Percentiles rank a stretch among this genome's conserved stretches.
Conservation (phyloP, 106 monocot species). For the Alisma plantagoaquatica region DNA sequence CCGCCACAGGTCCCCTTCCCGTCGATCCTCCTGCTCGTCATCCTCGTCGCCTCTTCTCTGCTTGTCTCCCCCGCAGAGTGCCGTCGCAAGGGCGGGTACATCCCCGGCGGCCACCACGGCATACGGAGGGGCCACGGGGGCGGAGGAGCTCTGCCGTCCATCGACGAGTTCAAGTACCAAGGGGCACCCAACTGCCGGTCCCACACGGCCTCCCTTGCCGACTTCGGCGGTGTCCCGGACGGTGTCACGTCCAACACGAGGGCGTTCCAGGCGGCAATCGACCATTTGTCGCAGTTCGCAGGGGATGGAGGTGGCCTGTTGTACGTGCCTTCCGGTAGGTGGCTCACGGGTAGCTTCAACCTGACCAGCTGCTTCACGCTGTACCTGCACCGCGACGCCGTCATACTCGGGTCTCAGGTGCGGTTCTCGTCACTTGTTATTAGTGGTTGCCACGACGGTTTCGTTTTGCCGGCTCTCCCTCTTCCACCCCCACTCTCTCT, state of each 20-base stretch:
- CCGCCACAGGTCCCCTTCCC: too few species aligned
- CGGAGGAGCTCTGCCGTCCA: too few species aligned
- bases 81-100: too few species aligned
- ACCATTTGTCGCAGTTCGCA: conserved; percentile 21
- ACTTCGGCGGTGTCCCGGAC: conserved; percentile 77
- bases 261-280: conserved; percentile 43
- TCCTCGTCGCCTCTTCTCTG: too few species aligned
- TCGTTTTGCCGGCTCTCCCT: background rate
- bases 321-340: conserved; percentile 41
- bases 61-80: too few species aligned
- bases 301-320: conserved; percentile 35
- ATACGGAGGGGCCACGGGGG: too few species aligned
- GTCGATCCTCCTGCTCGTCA: too few species aligned
- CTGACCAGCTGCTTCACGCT: conserved; percentile 69
- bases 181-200: conserved; percentile 50
- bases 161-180: too few species aligned
- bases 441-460: too few species aligned
- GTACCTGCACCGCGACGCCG: conserved; percentile 37
- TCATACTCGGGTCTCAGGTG: conserved; percentile 47
- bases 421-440: too few species aligned
- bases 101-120: too few species aligned
- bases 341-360: conserved; percentile 67
- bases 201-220: conserved; percentile 43
- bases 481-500: too few species aligned
- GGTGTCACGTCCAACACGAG: conserved; percentile 51